Percentiles rank a stretch among this genome's conserved stretches.
Conservation (phyloP, 129 eudicot genomes). For the sunflower (Helianthus annuus) region DNA sequence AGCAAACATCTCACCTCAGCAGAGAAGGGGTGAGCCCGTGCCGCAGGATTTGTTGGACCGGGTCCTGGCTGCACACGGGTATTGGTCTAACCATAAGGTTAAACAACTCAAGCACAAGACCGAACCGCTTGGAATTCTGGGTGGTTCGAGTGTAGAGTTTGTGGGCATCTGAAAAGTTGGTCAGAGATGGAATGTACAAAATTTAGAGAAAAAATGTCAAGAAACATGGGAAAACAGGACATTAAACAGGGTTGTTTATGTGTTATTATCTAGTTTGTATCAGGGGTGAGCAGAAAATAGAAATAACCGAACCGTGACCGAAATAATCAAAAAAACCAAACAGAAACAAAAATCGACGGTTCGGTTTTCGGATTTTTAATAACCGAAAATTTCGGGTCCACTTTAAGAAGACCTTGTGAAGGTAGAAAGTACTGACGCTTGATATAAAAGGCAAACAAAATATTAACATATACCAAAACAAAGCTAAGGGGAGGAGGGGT, state of each 20-base stretch:
- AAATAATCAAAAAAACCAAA: too few relatives aligned
- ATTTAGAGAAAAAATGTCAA: not conserved
- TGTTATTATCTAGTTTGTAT: not conserved
- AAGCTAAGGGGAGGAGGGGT: too few relatives aligned
- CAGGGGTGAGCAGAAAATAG: too few relatives aligned
- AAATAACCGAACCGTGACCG: too few relatives aligned
- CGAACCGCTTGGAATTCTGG: slow-evolving; percentile 45
- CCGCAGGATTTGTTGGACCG: slow-evolving; percentile 87
- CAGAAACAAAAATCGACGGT: too few relatives aligned
- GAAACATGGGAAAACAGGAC: not conserved
- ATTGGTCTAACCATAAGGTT: slow-evolving; percentile 74
- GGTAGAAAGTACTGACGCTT: too few relatives aligned
- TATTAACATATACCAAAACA: too few relatives aligned
- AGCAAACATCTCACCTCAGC: slow-evolving; percentile 85
- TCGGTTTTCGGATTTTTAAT: too few relatives aligned
- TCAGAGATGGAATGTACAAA: slow-evolving; percentile 12
- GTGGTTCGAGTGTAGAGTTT: slow-evolving; percentile 22
- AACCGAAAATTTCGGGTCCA: too few relatives aligned
- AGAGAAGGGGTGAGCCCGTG: slow-evolving; percentile 89
- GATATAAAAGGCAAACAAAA: too few relatives aligned
- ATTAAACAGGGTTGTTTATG: slow-evolving; percentile 3
- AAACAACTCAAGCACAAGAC: slow-evolving; percentile 56
- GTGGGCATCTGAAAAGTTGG: slow-evolving; percentile 11
- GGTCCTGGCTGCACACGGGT: slow-evolving; percentile 67
- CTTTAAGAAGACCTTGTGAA: too few relatives aligned